Percentiles rank a stretch among this genome's conserved stretches.
These are phyloP conservation scores for Prunus persica DNA, from an alignment of 306 rosid species.

Conservation along the genomic window DNA sequence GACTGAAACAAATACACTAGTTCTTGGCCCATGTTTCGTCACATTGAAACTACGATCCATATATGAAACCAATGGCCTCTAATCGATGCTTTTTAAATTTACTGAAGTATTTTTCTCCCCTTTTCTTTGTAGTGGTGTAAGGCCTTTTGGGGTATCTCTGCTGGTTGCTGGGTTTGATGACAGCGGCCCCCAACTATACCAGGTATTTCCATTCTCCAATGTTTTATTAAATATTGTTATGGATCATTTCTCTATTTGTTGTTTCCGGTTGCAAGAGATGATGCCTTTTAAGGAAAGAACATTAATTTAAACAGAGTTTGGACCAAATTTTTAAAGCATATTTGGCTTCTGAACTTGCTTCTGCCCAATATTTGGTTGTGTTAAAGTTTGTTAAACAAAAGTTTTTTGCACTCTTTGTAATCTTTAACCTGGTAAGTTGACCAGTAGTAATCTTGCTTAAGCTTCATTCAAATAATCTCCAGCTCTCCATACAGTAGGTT, in stretches of 20 bases:
- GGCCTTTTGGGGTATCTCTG: slow-evolving; percentile 96
- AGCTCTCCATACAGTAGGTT: background rate
- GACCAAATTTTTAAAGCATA: background rate
- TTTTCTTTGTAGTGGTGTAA: slow-evolving; percentile 67
- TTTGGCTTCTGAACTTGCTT: background rate
- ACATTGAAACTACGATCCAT: background rate
- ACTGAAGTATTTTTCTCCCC: slow-evolving; percentile 14
- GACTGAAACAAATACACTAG: background rate
- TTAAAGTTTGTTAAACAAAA: background rate
- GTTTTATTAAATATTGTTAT: background rate
- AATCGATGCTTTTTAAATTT: background rate
- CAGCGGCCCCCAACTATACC: slow-evolving; percentile 88
- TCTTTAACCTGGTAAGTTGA: background rate
- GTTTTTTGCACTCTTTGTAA: background rate
- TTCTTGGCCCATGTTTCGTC: background rate
- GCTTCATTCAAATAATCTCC: background rate
- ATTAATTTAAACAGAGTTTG: background rate
- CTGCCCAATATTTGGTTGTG: background rate
- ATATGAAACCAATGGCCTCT: background rate
- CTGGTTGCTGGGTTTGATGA: slow-evolving; percentile 93
- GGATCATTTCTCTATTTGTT: background rate
- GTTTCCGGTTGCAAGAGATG: background rate
- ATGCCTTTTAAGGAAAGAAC: background rate
- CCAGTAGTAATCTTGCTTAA: background rate
- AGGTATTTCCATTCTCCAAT: slow-evolving; percentile 43